Conservation (phyloP, 2,329 filamentous ascomycete genomes). For the Aspergillus flavus region DNA sequence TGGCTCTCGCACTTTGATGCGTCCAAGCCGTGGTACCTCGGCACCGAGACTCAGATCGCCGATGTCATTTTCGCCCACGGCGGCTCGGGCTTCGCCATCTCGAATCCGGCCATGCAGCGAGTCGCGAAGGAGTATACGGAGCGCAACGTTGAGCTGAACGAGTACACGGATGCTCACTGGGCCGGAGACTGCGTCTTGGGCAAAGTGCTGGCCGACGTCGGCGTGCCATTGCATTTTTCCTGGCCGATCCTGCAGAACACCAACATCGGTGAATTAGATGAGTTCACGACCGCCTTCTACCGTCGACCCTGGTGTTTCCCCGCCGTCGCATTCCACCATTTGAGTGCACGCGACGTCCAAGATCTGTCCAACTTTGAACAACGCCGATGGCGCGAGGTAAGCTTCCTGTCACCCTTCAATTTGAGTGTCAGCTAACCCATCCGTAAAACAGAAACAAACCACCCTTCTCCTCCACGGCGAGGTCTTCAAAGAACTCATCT, state of each 20-base stretch:
- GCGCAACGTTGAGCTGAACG: conserved; percentile 47
- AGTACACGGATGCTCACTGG: conserved; percentile 50
- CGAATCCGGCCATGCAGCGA: conserved; percentile 51
- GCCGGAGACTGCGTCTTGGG: conserved; percentile 56
- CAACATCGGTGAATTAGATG: conserved; percentile 47
- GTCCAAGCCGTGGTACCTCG: conserved; percentile 54
- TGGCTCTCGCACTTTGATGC: conserved; percentile 57
- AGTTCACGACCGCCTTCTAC: conserved; percentile 43
- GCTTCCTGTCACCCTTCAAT: conserved; percentile 25
- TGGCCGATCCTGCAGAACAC: conserved; percentile 53
- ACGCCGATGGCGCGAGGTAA: conserved; percentile 63
- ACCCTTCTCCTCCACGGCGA: conserved; percentile 38
- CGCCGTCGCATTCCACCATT: conserved; percentile 53
- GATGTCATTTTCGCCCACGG: conserved; percentile 56
- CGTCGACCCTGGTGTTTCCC: conserved; percentile 54
- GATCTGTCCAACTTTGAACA: conserved; percentile 51
- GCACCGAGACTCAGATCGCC: conserved; percentile 56
- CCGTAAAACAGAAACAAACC: conserved; percentile 1
- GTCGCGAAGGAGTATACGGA: conserved; percentile 47
- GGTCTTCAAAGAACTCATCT: conserved; percentile 41
- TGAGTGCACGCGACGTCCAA: conserved; percentile 46
- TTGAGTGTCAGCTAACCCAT: conserved; percentile 7
- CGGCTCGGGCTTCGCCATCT: conserved; percentile 57
- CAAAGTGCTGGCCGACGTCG: conserved; percentile 50
- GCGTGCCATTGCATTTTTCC: conserved; percentile 48